Evolutionary conservation across 306 rosid species (phyloP).

Genomic region (Pyrus bretschneideri): DNA sequence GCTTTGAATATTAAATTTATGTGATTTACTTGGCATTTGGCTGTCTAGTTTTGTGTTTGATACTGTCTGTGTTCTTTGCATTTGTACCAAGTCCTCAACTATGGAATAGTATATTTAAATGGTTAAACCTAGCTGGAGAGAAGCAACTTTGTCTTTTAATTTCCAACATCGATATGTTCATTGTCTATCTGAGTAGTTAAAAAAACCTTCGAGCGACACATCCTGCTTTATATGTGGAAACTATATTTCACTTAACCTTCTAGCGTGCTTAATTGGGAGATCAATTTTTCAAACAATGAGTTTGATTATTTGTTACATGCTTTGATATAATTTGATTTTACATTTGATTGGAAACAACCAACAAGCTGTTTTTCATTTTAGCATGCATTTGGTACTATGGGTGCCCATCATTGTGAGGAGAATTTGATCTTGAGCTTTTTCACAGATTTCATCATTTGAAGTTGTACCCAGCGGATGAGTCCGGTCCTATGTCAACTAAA

Average conservation of each 20-base stretch:
- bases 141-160: neutral
- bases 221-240: neutral
- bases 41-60: conserved; percentile 10
- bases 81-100: neutral
- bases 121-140: neutral
- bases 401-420: neutral
- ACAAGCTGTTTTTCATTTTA: neutral
- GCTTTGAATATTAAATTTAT: conserved; percentile 8
- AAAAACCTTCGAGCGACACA: neutral
- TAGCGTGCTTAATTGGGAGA: neutral
- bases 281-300: neutral
- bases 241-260: neutral
- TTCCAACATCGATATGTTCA: neutral
- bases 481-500: conserved; percentile 66
- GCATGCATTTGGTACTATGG: neutral
- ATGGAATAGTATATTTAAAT: neutral
- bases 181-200: neutral
- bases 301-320: neutral
- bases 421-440: conserved; percentile 14
- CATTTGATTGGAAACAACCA: neutral
- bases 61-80: conserved; percentile 11
- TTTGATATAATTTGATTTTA: neutral
- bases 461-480: conserved; percentile 75
- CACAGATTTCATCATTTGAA: conserved; percentile 79
- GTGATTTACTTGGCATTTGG: conserved; percentile 17